A percentile compares a stretch with the other conserved stretches of the same genome.
Evolutionary conservation across 1,139 yeast species (phyloP).

Genomic region (Taiozyma sp.): DNA sequence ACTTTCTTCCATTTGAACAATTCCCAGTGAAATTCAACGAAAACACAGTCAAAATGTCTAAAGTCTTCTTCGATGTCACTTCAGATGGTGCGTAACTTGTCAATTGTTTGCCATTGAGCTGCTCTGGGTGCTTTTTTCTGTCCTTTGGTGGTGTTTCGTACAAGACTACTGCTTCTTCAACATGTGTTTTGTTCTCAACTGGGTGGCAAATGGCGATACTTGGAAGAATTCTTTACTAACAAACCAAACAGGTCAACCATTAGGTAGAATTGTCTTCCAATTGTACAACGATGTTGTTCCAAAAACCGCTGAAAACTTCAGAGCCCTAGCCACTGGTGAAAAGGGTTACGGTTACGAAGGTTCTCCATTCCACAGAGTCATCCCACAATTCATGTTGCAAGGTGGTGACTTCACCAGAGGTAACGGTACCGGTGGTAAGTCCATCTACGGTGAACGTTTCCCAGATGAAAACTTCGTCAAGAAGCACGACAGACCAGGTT

Average conservation of each 20-base stretch:
- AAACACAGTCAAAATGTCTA: constrained; percentile 32
- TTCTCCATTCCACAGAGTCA: constrained; percentile 97
- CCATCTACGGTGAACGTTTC: constrained; percentile 94
- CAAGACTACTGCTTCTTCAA: neutral
- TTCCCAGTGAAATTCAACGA: too few species aligned
- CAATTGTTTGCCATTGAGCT: neutral
- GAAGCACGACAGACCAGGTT: constrained; percentile 89
- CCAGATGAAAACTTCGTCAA: constrained; percentile 90
- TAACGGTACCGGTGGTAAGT: constrained; percentile 98
- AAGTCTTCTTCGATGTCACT: constrained; percentile 73
- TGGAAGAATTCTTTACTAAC: neutral
- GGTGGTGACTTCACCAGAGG: constrained; percentile 98
- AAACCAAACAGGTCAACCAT: constrained; percentile 32
- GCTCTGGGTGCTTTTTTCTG: neutral
- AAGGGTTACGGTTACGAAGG: constrained; percentile 93
- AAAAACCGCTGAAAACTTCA: constrained; percentile 97
- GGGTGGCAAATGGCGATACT: neutral
- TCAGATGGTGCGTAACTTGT: constrained; percentile 25
- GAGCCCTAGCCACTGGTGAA: constrained; percentile 96
- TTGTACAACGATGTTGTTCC: constrained; percentile 94
- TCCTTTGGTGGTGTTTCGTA: neutral
- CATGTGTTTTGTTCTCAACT: neutral
- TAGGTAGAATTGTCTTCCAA: constrained; percentile 77
- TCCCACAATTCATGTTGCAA: constrained; percentile 97
- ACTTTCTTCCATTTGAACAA: neutral